These are phyloP conservation scores for Turritis glabra DNA, from an alignment of 345 rosid species.

Conservation along the genomic window DNA sequence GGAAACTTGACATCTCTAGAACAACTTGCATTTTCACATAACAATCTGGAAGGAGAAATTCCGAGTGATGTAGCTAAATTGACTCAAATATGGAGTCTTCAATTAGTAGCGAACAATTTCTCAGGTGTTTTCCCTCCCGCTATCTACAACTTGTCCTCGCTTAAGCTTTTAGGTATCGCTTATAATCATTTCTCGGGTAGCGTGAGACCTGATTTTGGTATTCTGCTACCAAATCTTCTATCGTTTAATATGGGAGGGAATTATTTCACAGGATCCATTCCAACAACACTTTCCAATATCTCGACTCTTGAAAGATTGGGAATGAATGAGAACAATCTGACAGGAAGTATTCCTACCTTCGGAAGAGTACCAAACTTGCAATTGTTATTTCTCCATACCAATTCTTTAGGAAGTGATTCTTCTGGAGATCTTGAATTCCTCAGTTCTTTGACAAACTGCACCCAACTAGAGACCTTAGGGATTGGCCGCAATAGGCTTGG, in stretches of 20 bases:
- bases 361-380: not conserved
- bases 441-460: not conserved
- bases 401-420: not conserved
- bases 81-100: no score
- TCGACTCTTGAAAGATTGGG: not conserved
- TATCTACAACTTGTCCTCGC: no score
- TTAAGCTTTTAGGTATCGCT: no score
- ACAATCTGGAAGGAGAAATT: no score
- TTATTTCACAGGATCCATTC: not conserved
- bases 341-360: not conserved
- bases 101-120: no score
- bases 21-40: no score
- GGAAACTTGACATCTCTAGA: slow-evolving; percentile 26
- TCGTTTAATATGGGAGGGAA: not conserved
- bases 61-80: no score
- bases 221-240: not conserved
- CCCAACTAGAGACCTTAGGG: not conserved
- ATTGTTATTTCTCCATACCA: rapidly evolving
- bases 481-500: not conserved
- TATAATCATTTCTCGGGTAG: no score
- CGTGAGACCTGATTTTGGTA: slow-evolving; percentile 1
- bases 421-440: not conserved
- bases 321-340: not conserved
- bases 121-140: no score
- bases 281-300: not conserved